Evolutionary conservation across 805 yeast species (phyloP).

Genomic region (Brettanomyces custersianus): DNA sequence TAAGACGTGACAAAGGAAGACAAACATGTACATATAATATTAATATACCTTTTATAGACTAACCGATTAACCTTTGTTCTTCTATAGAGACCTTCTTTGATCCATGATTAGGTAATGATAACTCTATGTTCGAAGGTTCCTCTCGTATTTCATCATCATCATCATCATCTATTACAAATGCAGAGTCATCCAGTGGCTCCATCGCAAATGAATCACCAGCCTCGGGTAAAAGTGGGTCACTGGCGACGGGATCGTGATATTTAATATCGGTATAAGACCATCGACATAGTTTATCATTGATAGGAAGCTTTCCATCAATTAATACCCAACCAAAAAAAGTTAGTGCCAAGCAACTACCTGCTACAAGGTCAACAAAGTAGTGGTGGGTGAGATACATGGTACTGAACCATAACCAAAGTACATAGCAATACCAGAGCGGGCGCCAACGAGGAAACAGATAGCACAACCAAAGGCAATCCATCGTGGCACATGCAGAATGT

Average conservation of each 20-base stretch:
- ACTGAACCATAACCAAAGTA: slow-evolving; percentile 96
- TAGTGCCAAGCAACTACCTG: slow-evolving; percentile 83
- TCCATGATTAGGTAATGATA: too few relatives aligned
- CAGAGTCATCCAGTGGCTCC: neutral
- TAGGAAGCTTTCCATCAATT: slow-evolving; percentile 51
- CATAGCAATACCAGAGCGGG: slow-evolving; percentile 64
- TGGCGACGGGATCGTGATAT: slow-evolving; percentile 6
- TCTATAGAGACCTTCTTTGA: too few relatives aligned
- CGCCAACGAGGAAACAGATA: slow-evolving; percentile 70
- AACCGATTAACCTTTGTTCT: too few relatives aligned
- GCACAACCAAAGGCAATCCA: slow-evolving; percentile 82
- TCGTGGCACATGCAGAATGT: slow-evolving; percentile 89
- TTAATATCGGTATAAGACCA: slow-evolving; percentile 12
- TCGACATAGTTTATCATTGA: slow-evolving; percentile 44
- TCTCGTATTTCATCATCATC: neutral
- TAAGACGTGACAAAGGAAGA: too few relatives aligned
- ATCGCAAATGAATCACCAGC: neutral
- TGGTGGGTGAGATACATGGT: slow-evolving; percentile 98
- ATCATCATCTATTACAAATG: slow-evolving; percentile 1
- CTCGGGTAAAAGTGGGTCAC: slow-evolving; percentile 4
- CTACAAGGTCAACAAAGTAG: slow-evolving; percentile 85
- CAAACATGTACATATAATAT: too few relatives aligned
- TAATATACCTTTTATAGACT: too few relatives aligned
- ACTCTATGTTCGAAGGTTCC: too few relatives aligned
- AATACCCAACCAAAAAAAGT: slow-evolving; percentile 62